These are phyloP conservation scores for Sanghuangporus weigelae DNA, from an alignment of 1,284 basidiomycete species.

Conservation along the genomic window DNA sequence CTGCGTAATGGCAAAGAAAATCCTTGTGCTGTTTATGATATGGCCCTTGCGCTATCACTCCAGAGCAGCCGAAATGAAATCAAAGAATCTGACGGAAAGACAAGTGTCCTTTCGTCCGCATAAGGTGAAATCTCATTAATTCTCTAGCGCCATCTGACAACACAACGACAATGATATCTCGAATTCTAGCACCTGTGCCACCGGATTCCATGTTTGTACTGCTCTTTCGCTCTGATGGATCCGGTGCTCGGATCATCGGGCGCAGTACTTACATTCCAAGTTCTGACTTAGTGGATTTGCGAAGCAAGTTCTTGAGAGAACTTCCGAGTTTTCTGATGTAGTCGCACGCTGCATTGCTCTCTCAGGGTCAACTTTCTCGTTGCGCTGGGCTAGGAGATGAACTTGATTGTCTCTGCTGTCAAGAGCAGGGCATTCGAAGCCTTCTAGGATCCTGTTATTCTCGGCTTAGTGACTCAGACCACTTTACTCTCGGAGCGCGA, in stretches of 20 bases:
- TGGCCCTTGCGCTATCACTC: not conserved
- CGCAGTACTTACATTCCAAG: not conserved
- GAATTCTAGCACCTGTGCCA: not conserved
- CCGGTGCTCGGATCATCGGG: not conserved
- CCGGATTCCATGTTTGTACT: not conserved
- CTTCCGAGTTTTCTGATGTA: not conserved
- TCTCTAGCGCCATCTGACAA: not conserved
- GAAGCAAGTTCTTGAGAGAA: not conserved
- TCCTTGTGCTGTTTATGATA: not conserved
- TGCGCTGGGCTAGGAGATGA: not conserved
- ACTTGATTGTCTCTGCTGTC: too few species aligned
- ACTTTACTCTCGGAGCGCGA: too few species aligned
- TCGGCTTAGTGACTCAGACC: too few species aligned
- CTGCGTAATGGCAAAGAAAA: too few species aligned
- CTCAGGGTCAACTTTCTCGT: not conserved
- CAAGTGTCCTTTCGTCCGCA: not conserved
- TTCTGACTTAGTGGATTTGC: not conserved
- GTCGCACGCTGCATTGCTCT: not conserved
- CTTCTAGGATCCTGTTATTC: too few species aligned
- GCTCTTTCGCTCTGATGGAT: not conserved
- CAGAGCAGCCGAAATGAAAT: conserved; percentile 3
- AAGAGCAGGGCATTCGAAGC: too few species aligned
- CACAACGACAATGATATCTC: not conserved
- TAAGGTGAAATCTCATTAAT: conserved; percentile 4
- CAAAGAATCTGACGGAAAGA: not conserved